phyloP scores from a whole-genome alignment of 1,284 basidiomycete species.

The Hemileia vastatrix region DNA sequence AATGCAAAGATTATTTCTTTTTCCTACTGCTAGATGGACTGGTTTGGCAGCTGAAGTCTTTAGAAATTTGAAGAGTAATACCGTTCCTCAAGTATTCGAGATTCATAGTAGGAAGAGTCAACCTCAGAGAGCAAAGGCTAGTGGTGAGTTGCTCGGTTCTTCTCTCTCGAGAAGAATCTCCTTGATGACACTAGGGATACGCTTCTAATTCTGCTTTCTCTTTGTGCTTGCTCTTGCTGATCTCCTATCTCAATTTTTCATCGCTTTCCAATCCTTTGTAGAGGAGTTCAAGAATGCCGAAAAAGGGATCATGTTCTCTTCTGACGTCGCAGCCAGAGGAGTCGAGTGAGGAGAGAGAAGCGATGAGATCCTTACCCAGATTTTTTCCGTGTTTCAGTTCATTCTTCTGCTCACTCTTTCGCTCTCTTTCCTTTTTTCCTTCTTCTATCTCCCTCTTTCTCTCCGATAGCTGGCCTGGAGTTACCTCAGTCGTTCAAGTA shows the following conservation, averaged over 20 bases:
- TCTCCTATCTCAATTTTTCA: no score
- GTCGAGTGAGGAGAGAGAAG: constrained; percentile 53
- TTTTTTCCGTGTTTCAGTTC: no score
- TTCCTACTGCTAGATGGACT: constrained; percentile 60
- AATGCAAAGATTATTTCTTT: constrained; percentile 49
- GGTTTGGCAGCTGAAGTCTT: constrained; percentile 52
- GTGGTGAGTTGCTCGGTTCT: no score
- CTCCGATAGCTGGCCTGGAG: constrained; percentile 26
- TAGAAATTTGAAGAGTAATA: constrained; percentile 21
- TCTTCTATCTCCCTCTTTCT: constrained; percentile 52
- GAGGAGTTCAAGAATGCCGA: constrained; percentile 51
- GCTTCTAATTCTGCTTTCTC: neutral
- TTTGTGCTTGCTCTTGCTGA: no score
- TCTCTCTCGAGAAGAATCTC: no score
- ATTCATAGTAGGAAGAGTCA: constrained; percentile 35
- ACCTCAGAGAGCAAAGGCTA: constrained; percentile 28
- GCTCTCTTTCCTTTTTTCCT: no score
- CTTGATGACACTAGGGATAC: no score
- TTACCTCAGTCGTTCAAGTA: constrained; percentile 55
- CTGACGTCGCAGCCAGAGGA: constrained; percentile 81
- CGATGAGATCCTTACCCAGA: no score
- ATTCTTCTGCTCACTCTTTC: neutral
- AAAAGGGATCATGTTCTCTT: constrained; percentile 64
- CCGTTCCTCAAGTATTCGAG: constrained; percentile 25
- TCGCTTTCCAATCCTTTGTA: constrained; percentile 51